Percentiles rank a stretch among this genome's conserved stretches.
Evolutionary conservation across 2,329 filamentous ascomycete genomes (phyloP).

Genomic region (Sporothrix curviconia): DNA sequence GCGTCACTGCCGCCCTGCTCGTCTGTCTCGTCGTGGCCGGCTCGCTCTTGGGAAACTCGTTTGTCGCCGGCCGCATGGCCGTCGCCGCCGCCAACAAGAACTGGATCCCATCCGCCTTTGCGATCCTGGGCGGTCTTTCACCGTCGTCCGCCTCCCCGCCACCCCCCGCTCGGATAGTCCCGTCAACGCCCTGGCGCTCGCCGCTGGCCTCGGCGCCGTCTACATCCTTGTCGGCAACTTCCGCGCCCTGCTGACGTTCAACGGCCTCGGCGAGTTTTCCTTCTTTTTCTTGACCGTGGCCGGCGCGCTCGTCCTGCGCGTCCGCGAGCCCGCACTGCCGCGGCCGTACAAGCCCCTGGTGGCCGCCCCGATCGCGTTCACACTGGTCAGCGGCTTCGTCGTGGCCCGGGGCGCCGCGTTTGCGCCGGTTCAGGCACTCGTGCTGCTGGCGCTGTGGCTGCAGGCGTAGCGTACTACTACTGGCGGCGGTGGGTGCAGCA

Average conservation of each 20-base stretch:
- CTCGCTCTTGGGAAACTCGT: slow-evolving; percentile 56
- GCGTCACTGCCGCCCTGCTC: slow-evolving; percentile 47
- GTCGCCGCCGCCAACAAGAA: slow-evolving; percentile 49
- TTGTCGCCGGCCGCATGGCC: slow-evolving; percentile 55
- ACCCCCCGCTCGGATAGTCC: slow-evolving; percentile 38
- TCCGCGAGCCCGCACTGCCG: slow-evolving; percentile 46
- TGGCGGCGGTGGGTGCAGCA: slow-evolving; percentile 6
- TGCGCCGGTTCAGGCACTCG: slow-evolving; percentile 45
- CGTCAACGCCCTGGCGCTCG: slow-evolving; percentile 47
- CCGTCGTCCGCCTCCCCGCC: slow-evolving; percentile 3
- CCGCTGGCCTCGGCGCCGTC: slow-evolving; percentile 42
- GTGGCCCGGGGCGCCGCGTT: slow-evolving; percentile 54
- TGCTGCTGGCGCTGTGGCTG: slow-evolving; percentile 46
- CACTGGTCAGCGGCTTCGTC: slow-evolving; percentile 53
- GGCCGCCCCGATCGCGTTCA: slow-evolving; percentile 46
- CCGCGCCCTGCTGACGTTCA: slow-evolving; percentile 54
- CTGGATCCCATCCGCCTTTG: slow-evolving; percentile 44
- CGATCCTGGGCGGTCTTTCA: slow-evolving; percentile 39
- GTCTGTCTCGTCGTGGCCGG: slow-evolving; percentile 57
- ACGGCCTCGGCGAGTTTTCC: slow-evolving; percentile 53
- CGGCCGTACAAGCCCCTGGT: slow-evolving; percentile 51
- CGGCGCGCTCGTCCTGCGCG: slow-evolving; percentile 50
- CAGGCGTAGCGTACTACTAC: slow-evolving; percentile 37
- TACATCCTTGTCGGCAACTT: slow-evolving; percentile 58
- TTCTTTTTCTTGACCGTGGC: slow-evolving; percentile 60